Conservation (phyloP, 1,284 basidiomycete genomes). For the Megacollybia platyphylla region DNA sequence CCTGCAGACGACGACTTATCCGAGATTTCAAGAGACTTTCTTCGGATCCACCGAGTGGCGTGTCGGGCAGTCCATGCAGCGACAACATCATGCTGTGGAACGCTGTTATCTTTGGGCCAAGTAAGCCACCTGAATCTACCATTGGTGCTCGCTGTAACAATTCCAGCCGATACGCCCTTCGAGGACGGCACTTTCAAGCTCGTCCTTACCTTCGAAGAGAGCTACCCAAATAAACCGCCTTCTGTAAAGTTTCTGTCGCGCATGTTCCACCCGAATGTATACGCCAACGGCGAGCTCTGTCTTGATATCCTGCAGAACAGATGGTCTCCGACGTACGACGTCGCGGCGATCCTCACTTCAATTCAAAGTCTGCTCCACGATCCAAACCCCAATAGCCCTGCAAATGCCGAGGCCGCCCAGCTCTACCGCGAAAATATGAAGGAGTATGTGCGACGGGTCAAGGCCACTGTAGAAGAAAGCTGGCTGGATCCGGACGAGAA, state of each 20-base stretch:
- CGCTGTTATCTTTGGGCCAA: constrained; percentile 97
- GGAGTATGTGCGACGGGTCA: constrained; percentile 88
- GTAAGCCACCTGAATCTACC: constrained; percentile 29
- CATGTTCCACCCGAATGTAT: constrained; percentile 99
- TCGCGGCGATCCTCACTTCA: constrained; percentile 92
- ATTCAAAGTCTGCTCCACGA: constrained; percentile 95
- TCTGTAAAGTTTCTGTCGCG: constrained; percentile 93
- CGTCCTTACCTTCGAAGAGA: constrained; percentile 90
- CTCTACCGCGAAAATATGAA: constrained; percentile 98
- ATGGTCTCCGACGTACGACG: constrained; percentile 98
- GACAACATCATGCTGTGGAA: constrained; percentile 99
- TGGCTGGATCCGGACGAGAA: constrained; percentile 80
- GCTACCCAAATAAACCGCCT: constrained; percentile 96
- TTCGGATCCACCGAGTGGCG: constrained; percentile 89
- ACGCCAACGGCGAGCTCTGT: constrained; percentile 95
- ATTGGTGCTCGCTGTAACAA: not conserved
- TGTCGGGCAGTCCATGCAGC: constrained; percentile 91
- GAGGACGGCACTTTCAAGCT: constrained; percentile 99
- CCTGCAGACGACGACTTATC: constrained; percentile 82
- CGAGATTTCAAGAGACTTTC: constrained; percentile 94
- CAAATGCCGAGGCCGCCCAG: constrained; percentile 95
- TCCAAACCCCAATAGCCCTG: constrained; percentile 95
- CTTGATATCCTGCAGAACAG: constrained; percentile 97
- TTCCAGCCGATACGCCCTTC: constrained; percentile 89
- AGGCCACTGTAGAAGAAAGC: constrained; percentile 83